phyloP scores from a whole-genome alignment of 306 rosid species.

The Corylus avellana region DNA sequence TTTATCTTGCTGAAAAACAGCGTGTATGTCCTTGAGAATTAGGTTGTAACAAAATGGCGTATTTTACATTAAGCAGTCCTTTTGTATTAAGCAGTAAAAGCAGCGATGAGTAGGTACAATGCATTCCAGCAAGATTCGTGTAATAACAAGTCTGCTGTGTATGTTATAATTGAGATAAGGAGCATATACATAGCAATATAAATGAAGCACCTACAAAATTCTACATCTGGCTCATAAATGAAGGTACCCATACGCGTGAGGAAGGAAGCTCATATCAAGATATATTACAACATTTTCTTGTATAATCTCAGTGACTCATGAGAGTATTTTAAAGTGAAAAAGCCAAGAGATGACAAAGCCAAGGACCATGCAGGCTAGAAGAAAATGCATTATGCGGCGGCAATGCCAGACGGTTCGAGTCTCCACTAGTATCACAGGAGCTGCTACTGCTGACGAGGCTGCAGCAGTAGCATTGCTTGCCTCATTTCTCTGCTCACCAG shows the following conservation, averaged over 20 bases:
- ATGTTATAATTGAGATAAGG: too few species aligned
- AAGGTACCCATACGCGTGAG: neutral
- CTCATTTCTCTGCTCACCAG: slow-evolving; percentile 66
- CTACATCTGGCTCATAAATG: too few species aligned
- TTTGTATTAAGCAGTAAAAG: too few species aligned
- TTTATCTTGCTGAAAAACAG: too few species aligned
- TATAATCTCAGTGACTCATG: neutral
- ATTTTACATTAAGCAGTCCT: too few species aligned
- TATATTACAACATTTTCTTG: neutral
- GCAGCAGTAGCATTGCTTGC: slow-evolving; percentile 46
- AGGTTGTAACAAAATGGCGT: too few species aligned
- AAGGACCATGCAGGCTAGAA: slow-evolving; percentile 50
- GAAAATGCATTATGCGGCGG: slow-evolving; percentile 50
- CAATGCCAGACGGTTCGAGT: slow-evolving; percentile 42
- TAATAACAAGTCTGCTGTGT: too few species aligned
- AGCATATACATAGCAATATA: too few species aligned
- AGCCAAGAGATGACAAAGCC: slow-evolving; percentile 57
- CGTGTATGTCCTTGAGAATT: too few species aligned
- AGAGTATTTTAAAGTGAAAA: slow-evolving; percentile 49
- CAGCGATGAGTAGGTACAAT: too few species aligned
- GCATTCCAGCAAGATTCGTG: too few species aligned
- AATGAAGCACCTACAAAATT: too few species aligned
- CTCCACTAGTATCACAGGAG: slow-evolving; percentile 39
- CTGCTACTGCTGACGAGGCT: slow-evolving; percentile 26
- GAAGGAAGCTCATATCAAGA: neutral